Conservation (phyloP, 352 stramenopile species). For the Phytophthora quininea region DNA sequence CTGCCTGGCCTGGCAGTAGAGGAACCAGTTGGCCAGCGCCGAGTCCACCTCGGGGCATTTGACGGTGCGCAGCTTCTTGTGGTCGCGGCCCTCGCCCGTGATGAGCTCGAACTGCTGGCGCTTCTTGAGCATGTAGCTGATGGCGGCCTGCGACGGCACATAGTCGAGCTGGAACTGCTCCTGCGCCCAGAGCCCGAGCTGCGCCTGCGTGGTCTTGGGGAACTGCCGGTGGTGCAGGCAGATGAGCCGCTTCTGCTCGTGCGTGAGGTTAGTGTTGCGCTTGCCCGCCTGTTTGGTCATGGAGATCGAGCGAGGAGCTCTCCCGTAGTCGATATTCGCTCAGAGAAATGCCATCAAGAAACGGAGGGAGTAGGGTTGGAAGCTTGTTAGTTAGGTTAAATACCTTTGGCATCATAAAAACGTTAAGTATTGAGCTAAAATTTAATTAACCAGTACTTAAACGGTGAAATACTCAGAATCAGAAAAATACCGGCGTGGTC, state of each 20-base stretch:
- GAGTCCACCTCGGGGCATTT: slow-evolving; percentile 80
- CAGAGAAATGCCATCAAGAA: background rate
- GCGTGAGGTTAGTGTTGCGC: slow-evolving; percentile 79
- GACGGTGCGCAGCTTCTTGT: slow-evolving; percentile 79
- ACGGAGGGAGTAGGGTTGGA: background rate
- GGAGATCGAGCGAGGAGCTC: slow-evolving; percentile 18
- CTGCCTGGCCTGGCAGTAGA: slow-evolving; percentile 69
- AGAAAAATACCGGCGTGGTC: too few species aligned
- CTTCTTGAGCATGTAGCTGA: slow-evolving; percentile 85
- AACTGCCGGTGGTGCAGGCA: slow-evolving; percentile 76
- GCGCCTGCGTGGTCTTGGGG: slow-evolving; percentile 73
- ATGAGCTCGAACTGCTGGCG: slow-evolving; percentile 76
- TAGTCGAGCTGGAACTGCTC: slow-evolving; percentile 65
- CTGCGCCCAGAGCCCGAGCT: slow-evolving; percentile 77
- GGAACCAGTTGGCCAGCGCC: slow-evolving; percentile 83
- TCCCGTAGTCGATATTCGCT: slow-evolving; percentile 35
- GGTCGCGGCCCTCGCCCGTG: slow-evolving; percentile 71
- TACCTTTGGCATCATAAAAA: too few species aligned
- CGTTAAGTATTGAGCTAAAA: too few species aligned
- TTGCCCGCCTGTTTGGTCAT: slow-evolving; percentile 32
- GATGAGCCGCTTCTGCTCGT: slow-evolving; percentile 84
- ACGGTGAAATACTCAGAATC: too few species aligned
- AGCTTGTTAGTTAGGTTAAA: too few species aligned
- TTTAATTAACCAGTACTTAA: too few species aligned
- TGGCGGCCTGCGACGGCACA: slow-evolving; percentile 78